Evolutionary conservation across 163 green algal species (phyloP), one percentile per base, ranked within the genome.

Genomic region (Chlorella variabilis): DNA sequence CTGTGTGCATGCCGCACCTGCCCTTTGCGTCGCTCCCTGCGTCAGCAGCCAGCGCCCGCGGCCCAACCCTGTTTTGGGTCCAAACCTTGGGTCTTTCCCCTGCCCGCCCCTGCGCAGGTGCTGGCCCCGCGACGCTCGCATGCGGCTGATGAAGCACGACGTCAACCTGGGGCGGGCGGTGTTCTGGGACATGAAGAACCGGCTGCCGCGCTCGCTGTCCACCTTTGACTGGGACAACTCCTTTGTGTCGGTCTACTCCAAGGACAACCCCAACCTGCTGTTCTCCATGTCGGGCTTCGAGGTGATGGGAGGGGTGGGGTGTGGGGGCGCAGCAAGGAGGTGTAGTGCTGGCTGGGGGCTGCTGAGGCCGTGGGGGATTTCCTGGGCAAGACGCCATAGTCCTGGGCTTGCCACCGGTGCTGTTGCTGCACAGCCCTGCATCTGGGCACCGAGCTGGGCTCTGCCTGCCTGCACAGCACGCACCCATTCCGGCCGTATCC

Each of bases 91-190:
- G n/a, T n/a, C 27, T n/a, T n/a, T 6, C 65, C 7, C 38, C 36
- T 27, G 59, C 59, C 23, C 65, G 23, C 23, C 65, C 42, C 84
- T 86, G 51, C 79, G 80, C 58, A 94, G 95, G 91, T 99, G 97
- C 92, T 99, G 97, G 97, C 97, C 97, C 41, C 90, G 97, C 31
- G 97, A 99, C 85, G 95, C 96, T 25, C 94, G 97, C 89, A 99
- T 99, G 97, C 94, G 97, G 13, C 92, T 99, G 13, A 99, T 99
- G 97, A 98, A 98, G 92, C 96, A 98, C 80, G 96, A 99, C 81
- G 97, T 99, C 31, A 99, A 99, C 91, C 93, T 99, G 58, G 97
- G 97, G 3, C 88, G 97, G 49, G 96, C 96, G 6, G 94, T 98
- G 33, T 99, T 99, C 92, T 99, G 97, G 97, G 97, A 99, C 90